Conservation (phyloP, 2,329 filamentous ascomycete genomes). For the Fusarium acutatum region DNA sequence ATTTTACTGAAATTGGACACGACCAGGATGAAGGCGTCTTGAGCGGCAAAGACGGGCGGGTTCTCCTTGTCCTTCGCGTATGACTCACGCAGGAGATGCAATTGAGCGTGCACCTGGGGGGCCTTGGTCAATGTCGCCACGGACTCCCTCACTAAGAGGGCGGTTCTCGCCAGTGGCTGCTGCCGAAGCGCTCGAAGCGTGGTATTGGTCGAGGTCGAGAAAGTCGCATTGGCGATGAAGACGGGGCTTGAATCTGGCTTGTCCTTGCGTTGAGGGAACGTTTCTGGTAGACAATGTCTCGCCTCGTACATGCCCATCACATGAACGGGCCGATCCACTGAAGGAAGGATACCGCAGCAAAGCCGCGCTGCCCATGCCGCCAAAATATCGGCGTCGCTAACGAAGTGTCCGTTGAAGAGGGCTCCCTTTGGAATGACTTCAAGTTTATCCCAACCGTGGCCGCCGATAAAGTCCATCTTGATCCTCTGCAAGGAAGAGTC, state of each 20-base stretch:
- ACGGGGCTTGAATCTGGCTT: neutral
- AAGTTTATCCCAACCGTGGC: neutral
- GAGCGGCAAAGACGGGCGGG: neutral
- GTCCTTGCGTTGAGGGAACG: neutral
- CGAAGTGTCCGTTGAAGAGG: neutral
- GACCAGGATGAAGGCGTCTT: neutral
- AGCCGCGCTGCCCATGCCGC: neutral
- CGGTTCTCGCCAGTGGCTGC: neutral
- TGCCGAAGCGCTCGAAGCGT: neutral
- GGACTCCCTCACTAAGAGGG: neutral
- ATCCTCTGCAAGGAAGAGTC: neutral
- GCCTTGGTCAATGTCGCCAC: neutral
- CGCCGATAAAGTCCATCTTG: neutral
- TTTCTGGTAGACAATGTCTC: neutral
- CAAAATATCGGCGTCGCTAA: neutral
- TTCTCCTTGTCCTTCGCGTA: neutral
- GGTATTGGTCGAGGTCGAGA: constrained; percentile 1
- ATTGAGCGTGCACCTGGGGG: neutral
- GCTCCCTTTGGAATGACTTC: neutral
- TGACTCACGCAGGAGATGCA: neutral
- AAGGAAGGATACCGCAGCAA: neutral
- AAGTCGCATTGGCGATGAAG: constrained; percentile 1
- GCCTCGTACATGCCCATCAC: constrained; percentile 5
- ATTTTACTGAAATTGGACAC: constrained; percentile 3
- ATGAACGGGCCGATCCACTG: neutral